Evolutionary conservation across 495 filamentous ascomycete species (phyloP).

Genomic region (Daldinia caldariorum): DNA sequence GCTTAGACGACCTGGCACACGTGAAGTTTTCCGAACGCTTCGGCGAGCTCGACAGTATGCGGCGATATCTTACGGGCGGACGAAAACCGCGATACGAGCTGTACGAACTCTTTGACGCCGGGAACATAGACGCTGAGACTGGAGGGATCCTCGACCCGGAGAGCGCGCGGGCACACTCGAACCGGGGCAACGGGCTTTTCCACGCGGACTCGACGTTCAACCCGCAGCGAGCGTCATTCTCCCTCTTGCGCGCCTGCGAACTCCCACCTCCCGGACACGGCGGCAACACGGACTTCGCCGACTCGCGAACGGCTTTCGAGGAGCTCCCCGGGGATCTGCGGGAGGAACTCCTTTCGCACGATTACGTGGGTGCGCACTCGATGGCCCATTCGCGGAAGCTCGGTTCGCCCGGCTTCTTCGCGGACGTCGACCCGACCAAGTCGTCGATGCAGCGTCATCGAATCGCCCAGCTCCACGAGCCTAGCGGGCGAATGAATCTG

Average conservation of each 20-base stretch:
- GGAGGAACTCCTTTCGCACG: constrained; percentile 50
- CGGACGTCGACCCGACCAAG: constrained; percentile 55
- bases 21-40: constrained; percentile 64
- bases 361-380: constrained; percentile 66
- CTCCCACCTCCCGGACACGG: constrained; percentile 62
- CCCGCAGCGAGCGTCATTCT: constrained; percentile 65
- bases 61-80: constrained; percentile 58
- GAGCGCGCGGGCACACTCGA: constrained; percentile 53
- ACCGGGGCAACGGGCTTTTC: constrained; percentile 66
- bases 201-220: constrained; percentile 70
- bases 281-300: constrained; percentile 68
- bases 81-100: constrained; percentile 60
- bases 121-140: constrained; percentile 60
- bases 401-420: constrained; percentile 62
- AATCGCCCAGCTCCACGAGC: constrained; percentile 63
- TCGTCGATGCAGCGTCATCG: constrained; percentile 61
- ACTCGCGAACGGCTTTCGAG: constrained; percentile 64
- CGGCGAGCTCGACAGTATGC: constrained; percentile 68
- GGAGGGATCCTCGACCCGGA: constrained; percentile 54
- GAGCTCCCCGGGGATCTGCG: constrained; percentile 56
- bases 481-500: constrained; percentile 62
- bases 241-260: constrained; percentile 61
- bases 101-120: constrained; percentile 66
- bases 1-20: constrained; percentile 62
- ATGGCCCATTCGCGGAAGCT: constrained; percentile 64